A percentile compares a stretch with the other conserved stretches of the same genome.
Evolutionary conservation across 306 rosid species (phyloP).

Genomic region (Gillenia trifoliata): DNA sequence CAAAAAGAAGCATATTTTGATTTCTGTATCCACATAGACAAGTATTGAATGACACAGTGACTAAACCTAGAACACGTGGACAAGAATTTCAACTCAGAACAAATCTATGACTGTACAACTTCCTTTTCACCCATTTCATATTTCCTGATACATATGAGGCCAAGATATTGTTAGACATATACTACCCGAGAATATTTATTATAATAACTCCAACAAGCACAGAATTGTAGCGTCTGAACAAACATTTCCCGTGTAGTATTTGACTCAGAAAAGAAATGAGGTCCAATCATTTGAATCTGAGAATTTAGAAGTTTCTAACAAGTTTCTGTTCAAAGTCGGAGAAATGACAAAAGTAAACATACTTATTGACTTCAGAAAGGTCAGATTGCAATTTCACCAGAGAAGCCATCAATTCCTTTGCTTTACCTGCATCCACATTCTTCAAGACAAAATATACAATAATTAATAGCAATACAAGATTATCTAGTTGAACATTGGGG

Average conservation of each 20-base stretch:
- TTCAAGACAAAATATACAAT: slow-evolving; percentile 27
- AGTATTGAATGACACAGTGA: neutral
- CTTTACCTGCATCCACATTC: slow-evolving; percentile 97
- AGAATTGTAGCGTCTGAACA: no score
- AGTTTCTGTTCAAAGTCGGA: neutral
- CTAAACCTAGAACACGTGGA: neutral
- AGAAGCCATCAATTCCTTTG: slow-evolving; percentile 83
- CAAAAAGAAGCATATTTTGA: neutral
- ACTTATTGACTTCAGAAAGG: slow-evolving; percentile 78
- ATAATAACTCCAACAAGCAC: no score
- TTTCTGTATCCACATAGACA: neutral
- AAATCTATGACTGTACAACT: no score
- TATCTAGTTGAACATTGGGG: neutral
- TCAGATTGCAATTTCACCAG: slow-evolving; percentile 91
- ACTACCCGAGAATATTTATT: no score
- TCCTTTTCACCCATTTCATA: no score
- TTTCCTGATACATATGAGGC: no score
- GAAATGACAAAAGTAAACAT: slow-evolving; percentile 17
- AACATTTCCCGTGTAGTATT: no score
- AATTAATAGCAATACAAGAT: slow-evolving; percentile 15
- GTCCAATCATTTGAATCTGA: no score
- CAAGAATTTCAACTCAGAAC: no score
- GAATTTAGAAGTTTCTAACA: neutral
- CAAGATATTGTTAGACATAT: no score
- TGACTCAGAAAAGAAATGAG: no score